Base-by-base conservation (phyloP, 2,329 filamentous ascomycete genomes). In the Pseudocercospora cruenta region DNA sequence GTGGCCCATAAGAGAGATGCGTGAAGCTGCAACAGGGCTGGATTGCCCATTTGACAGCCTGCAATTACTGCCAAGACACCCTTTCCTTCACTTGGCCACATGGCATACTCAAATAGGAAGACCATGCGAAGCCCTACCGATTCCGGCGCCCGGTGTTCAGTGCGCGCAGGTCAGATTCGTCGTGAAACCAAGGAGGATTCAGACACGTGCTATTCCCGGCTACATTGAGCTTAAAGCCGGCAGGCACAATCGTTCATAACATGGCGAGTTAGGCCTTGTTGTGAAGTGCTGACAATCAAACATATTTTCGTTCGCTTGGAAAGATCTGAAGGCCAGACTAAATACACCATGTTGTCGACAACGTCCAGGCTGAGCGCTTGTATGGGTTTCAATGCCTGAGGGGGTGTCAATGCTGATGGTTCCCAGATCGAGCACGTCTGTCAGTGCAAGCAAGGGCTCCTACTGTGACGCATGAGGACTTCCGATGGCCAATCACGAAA, bases 181-280 rank as follows among this genome's bases (percentile, higher is more conserved):
- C 8, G 39, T 43, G 39, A 43, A 43, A 43, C 39, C 39, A n/a
- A 43, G 39, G n/a, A 43, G 39, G 39, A 43, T 43, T 43, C 6
- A 8, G 39, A 43, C 39, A 19, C 39, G 39, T 43, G 39, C 39
- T 71, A 71, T 62, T 62, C 39, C 39, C 39, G 39, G 39, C 2
- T 19, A 7, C 39, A n/a, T 19, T 43, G 39, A 43, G 16, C 39
- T 43, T 43, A 43, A 43, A 43, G 39, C 39, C 39, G 39, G 39
- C 39, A 43, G 39, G 39, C 16, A 43, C 4, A 19, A 7, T 7
- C 39, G 5, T 19, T 43, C 7, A 39, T 39, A 39, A 39, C 36
- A 3, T 2, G 2, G 36, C 36, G 36, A 39, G 1, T 39, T 39
- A 7, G 2, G 36, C 6, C 36, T 39, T 5, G 4, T 39, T 3